phyloP scores from a whole-genome alignment of 345 rosid genomes.

The Populus simonii region DNA sequence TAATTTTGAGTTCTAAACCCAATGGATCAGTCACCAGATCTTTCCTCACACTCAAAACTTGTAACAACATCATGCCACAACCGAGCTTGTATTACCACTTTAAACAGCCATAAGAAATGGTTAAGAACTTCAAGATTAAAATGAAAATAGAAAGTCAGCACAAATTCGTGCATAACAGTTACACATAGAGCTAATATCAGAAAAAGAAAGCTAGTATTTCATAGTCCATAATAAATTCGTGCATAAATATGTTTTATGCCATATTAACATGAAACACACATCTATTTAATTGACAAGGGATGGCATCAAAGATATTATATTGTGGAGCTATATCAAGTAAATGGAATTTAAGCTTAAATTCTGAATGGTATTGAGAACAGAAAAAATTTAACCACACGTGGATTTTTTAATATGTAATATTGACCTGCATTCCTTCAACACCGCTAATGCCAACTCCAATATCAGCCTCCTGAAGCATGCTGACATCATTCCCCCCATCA shows the following conservation, averaged over 20 bases:
- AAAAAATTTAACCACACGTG: background rate
- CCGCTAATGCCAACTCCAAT: slow-evolving; percentile 96
- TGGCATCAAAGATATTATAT: background rate
- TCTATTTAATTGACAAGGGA: background rate
- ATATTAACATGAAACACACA: background rate
- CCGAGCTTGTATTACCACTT: too few relatives aligned
- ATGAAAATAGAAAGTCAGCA: background rate
- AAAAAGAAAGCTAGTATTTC: background rate
- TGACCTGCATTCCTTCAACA: slow-evolving; percentile 95
- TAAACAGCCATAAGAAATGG: background rate
- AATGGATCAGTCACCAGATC: background rate
- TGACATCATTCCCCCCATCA: slow-evolving; percentile 94
- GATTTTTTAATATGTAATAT: background rate
- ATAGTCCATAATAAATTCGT: background rate
- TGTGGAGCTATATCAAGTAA: too few relatives aligned
- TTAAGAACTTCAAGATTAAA: background rate
- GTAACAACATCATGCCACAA: too few relatives aligned
- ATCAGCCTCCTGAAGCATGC: slow-evolving; percentile 97
- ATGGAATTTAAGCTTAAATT: background rate
- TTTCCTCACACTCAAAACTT: background rate
- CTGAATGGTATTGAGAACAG: background rate
- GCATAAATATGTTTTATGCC: background rate
- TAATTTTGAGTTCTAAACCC: background rate
- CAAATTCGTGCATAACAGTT: background rate
- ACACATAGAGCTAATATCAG: background rate